Percentiles rank a stretch among this genome's conserved stretches.
These are phyloP conservation scores for Begonia fuchsioides DNA, from an alignment of 306 rosid genomes.

Conservation along the genomic window DNA sequence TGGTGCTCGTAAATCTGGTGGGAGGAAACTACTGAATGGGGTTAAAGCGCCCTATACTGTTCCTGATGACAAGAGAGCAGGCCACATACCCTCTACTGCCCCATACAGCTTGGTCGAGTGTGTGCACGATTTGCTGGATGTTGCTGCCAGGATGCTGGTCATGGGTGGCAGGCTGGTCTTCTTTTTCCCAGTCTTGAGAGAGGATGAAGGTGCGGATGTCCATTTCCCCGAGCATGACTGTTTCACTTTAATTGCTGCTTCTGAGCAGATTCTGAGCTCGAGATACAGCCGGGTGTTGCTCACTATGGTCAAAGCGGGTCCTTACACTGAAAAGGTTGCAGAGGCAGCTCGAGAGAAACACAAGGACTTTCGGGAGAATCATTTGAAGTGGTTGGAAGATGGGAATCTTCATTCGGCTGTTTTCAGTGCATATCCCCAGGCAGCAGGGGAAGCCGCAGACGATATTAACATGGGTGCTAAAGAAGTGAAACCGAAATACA, in stretches of 20 bases:
- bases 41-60: constrained; percentile 55
- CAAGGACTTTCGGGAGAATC: constrained; percentile 72
- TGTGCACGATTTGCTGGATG: constrained; percentile 90
- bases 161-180: constrained; percentile 79
- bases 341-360: constrained; percentile 59
- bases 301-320: constrained; percentile 64
- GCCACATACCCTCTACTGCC: constrained; percentile 92
- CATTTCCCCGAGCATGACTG: constrained; percentile 73
- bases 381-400: constrained; percentile 79
- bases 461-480: constrained; percentile 28
- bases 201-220: constrained; percentile 38
- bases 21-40: constrained; percentile 84
- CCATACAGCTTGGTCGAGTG: constrained; percentile 79
- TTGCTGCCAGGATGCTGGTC: constrained; percentile 75
- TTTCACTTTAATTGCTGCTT: constrained; percentile 43
- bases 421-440: constrained; percentile 36
- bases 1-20: constrained; percentile 96
- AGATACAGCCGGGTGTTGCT: constrained; percentile 73
- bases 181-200: constrained; percentile 86
- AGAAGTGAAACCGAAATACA: constrained; percentile 73
- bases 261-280: constrained; percentile 91
- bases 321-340: constrained; percentile 60
- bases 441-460: constrained; percentile 10
- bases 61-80: constrained; percentile 81
- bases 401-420: constrained; percentile 96